Base-by-base conservation (phyloP, 148 eudicot genomes). In the Diospyros lotus region DNA sequence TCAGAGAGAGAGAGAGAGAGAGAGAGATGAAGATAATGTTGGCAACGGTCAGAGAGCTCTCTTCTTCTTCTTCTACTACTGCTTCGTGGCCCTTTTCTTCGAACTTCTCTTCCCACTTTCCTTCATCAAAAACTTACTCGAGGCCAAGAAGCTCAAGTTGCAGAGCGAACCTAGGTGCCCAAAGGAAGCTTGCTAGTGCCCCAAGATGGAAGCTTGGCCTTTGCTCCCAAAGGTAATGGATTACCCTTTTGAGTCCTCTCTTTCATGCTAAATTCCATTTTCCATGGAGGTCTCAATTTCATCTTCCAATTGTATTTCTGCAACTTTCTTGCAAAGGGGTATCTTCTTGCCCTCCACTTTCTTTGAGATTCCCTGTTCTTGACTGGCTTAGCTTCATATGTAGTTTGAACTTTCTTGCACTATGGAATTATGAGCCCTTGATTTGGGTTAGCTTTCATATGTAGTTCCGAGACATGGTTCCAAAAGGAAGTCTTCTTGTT, bases 11-110 rank as follows among this genome's bases (percentile, higher is more conserved):
- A 15, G 18, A 66, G 2, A 42, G 51, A n/a, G 5, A 11, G 38
- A 14, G 69, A 45, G 11, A 45, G 53, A 3, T 28, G 39, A 13
- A 65, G 90, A 91, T 82, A 91, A 91, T 91, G 93, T 82, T 87
- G 82, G 71, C 81, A 82, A 79, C 84, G 56, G 81, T 80, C 56
- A 75, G 88, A 78, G 80, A 82, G 53, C 73, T 76, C 54, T 76
- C 74, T 42, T 79, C 81, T 55, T 78, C 75, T 18, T 73, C 87
- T 73, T 68, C 82, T 52, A 64, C 78, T 38, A 67, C 83, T 14
- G 75, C 81, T 7, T 82, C 84, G 71, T 75, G 79, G 48, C 63
- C 63, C 12, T 67, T 76, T 84, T 77, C 67, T 84, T 77, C 67
- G 28, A 78, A 38, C 38, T 53, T 73, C 77, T 72, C 79, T 66